Evolutionary conservation across 108 stramenopile species (phyloP).

Genomic region (Pseudonitzschia multiseries): DNA sequence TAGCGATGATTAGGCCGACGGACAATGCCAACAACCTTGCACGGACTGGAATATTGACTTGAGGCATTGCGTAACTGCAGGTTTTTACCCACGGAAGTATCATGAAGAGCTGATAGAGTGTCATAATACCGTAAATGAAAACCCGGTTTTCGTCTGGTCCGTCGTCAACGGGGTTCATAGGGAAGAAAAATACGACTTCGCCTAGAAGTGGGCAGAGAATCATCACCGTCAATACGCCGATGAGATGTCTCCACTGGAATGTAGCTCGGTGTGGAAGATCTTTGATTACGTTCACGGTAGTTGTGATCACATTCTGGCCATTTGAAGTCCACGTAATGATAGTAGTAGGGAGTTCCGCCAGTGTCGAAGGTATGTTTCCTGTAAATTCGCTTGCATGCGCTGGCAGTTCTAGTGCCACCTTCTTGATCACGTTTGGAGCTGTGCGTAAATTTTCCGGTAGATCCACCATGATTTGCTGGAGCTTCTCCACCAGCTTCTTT

Average conservation of each 20-base stretch:
- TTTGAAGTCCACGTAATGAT: neutral
- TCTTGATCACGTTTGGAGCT: neutral
- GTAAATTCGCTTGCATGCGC: neutral
- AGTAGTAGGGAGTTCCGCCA: conserved; percentile 1
- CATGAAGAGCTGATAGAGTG: conserved; percentile 14
- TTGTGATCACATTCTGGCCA: neutral
- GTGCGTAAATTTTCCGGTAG: conserved; percentile 7
- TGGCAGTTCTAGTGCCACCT: neutral
- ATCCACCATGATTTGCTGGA: neutral
- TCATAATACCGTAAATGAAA: conserved; percentile 27
- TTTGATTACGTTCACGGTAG: neutral
- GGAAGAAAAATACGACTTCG: conserved; percentile 25
- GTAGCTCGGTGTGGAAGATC: conserved; percentile 19
- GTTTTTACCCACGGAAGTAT: conserved; percentile 25
- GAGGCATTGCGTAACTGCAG: conserved; percentile 27
- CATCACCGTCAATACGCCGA: conserved; percentile 6
- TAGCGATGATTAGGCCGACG: conserved; percentile 14
- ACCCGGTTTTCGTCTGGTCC: conserved; percentile 16
- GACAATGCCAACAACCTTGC: conserved; percentile 4
- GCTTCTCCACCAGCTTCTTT: neutral
- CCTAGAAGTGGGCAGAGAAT: conserved; percentile 14
- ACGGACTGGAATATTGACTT: conserved; percentile 14
- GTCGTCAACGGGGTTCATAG: conserved; percentile 18
- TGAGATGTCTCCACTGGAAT: conserved; percentile 18
- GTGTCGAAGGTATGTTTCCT: neutral